A percentile compares a stretch with the other conserved stretches of the same genome.
phyloP scores from a whole-genome alignment of 306 rosid species.

The Erythrophleum fordii region DNA sequence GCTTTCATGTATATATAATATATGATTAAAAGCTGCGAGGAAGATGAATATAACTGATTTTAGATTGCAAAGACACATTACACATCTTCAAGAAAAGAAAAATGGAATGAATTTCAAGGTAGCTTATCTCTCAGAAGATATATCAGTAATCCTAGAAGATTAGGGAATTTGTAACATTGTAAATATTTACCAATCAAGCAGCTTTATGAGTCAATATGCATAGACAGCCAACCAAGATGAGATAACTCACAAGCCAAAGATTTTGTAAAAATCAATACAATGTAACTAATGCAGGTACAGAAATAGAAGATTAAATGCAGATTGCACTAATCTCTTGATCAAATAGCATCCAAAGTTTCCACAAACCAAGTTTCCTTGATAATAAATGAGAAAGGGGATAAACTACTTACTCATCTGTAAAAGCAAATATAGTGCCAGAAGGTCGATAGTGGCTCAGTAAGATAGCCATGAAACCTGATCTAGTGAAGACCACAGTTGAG shows the following conservation, averaged over 20 bases:
- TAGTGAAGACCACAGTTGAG: slow-evolving; percentile 89
- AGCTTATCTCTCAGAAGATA: slow-evolving; percentile 12
- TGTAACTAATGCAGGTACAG: neutral
- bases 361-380: neutral
- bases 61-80: neutral
- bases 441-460: slow-evolving; percentile 93
- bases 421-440: slow-evolving; percentile 88
- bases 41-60: slow-evolving; percentile 21
- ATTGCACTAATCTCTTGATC: neutral
- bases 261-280: neutral
- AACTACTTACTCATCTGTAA: slow-evolving; percentile 87
- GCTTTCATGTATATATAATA: neutral
- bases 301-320: neutral
- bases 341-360: neutral
- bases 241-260: neutral
- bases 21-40: neutral
- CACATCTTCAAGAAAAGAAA: neutral
- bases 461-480: slow-evolving; percentile 93
- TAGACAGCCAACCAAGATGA: slow-evolving; percentile 9
- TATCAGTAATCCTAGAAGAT: neutral
- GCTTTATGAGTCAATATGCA: neutral
- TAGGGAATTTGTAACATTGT: neutral
- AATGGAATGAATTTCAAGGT: neutral
- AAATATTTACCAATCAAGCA: neutral
- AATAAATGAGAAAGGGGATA: slow-evolving; percentile 19